Evolutionary conservation across 345 rosid species (phyloP), one percentile per base, ranked within the genome.

Genomic region (Citrus cavaleriei): DNA sequence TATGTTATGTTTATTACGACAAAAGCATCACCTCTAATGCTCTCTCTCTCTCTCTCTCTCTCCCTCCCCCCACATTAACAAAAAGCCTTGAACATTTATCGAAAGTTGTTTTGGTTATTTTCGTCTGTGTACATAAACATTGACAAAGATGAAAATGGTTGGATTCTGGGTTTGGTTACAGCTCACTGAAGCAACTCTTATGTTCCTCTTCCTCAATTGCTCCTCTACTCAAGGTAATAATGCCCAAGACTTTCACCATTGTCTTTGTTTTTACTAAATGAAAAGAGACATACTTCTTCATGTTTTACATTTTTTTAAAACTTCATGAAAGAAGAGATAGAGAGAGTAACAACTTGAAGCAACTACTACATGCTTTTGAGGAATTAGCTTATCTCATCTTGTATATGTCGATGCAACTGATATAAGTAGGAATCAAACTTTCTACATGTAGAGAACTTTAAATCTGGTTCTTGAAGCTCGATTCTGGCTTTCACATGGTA

Each of bases 211-310:
- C 55, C 30, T 64, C 70, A 3, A n/a, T n/a, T 18, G 18, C 24
- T 72, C 81, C 22, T 58, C 80, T 3, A 25, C 46, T 75, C 40
- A 55, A 46, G 80, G 80, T 72, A 76, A 49, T 72, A 76, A 49
- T 12, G 63, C 7, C 24, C 8, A 22, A 59, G 14, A 24, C 21
- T 24, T 65, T 30, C 25, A 9, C 28, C 24, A 7, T 10, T 30
- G 32, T 2, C 9, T 30, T 18, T 21, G 18, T 57, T 40, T n/a
- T 70, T 8, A 19, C 27, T 4, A 7, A 24, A 49, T 28, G 60
- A 51, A 18, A 28, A 19, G 24, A 65, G 25, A 65, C 6, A 10
- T 3, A 18, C 19, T 40, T 46, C 51, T 46, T 46, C 51, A 12
- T 13, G 51, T 46, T 46, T 3, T 12, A 46, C 51, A 46, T 2